Evolutionary conservation across 768 basidiomycete genomes (phyloP), one percentile per base, ranked within the genome.

Genomic region (Xerocomellus intermedius): DNA sequence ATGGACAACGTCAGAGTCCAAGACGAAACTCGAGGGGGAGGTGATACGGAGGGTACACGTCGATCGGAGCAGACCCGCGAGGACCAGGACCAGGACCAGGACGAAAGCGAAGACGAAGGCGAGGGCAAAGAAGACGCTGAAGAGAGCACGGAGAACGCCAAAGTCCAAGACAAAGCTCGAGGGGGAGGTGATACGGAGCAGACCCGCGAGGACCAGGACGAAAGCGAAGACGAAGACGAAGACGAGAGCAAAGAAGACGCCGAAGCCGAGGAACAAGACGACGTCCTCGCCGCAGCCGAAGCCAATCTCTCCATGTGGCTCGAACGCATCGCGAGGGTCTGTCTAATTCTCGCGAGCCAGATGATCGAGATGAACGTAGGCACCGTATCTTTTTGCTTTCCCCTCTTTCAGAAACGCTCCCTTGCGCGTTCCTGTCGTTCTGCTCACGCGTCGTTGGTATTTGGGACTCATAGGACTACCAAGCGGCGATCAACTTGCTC

Each of bases 281-380:
- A 56, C 16, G 55, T 54, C 28, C 67, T 69, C 39, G 50, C 41
- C 3, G 61, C 73, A 4, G 68, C 68, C 17, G 66, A 70, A 44
- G 64, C 69, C 32, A 72, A 70, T 32, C 68, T 77, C 19, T 76
- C 78, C 48, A 91, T 92, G 89, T 94, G 91, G 91, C 84, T 84
- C 56, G 91, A 94, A 69, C 82, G 91, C 52, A 84, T 85, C 4
- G 81, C 86, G 16, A 75, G 91, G 46, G 73, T 93, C n/a, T 83
- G 79, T 50, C 68, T 94, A 51, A 91, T 92, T 56, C 79, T 91
- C 44, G 89, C 90, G 2, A 87, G 87, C 35, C 89, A 93, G 70
- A 71, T 93, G 64, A 75, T 90, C 49, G 91, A 94, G 71, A 90
- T 91, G 85, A 90, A 89, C 77, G 90, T 87, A 43, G 21, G 73